These are phyloP conservation scores for Aphanomyces invadans DNA, from an alignment of 352 stramenopile genomes.

Conservation along the genomic window DNA sequence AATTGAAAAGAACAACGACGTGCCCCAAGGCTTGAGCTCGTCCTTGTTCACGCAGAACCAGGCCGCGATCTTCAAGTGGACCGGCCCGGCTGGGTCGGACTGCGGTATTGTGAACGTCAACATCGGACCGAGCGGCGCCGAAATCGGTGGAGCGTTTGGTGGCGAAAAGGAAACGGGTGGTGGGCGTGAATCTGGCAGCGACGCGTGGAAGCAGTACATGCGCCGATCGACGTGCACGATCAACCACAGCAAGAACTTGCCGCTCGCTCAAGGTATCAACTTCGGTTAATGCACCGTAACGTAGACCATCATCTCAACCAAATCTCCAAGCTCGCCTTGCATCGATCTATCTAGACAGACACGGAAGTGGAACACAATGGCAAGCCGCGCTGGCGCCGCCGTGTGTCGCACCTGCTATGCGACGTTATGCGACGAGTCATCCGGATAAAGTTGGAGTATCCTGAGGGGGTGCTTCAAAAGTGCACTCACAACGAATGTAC, in stretches of 20 bases:
- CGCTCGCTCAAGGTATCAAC: constrained; percentile 88
- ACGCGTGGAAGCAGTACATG: constrained; percentile 94
- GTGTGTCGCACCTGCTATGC: no score
- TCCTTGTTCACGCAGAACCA: constrained; percentile 90
- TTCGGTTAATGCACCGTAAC: no score
- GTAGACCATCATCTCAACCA: no score
- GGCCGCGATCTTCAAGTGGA: constrained; percentile 90
- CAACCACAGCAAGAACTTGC: constrained; percentile 89
- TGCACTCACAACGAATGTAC: constrained; percentile 16
- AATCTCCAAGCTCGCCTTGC: no score
- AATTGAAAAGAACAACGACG: constrained; percentile 88
- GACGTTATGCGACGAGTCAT: constrained; percentile 15
- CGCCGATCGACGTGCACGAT: constrained; percentile 89
- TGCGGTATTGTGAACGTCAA: constrained; percentile 92
- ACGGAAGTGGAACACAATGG: neutral
- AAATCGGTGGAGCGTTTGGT: constrained; percentile 90
- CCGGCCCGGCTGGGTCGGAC: constrained; percentile 81
- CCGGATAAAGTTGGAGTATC: neutral
- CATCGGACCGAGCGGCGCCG: constrained; percentile 85
- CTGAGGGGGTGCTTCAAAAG: neutral
- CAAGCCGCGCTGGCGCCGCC: no score
- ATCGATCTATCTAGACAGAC: neutral
- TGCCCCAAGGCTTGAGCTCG: constrained; percentile 87
- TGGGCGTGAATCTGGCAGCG: constrained; percentile 85
- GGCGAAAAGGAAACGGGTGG: constrained; percentile 89